Evolutionary conservation across 768 basidiomycete genomes (phyloP), one percentile per base, ranked within the genome.

Genomic region (Antrodiella citrinella): DNA sequence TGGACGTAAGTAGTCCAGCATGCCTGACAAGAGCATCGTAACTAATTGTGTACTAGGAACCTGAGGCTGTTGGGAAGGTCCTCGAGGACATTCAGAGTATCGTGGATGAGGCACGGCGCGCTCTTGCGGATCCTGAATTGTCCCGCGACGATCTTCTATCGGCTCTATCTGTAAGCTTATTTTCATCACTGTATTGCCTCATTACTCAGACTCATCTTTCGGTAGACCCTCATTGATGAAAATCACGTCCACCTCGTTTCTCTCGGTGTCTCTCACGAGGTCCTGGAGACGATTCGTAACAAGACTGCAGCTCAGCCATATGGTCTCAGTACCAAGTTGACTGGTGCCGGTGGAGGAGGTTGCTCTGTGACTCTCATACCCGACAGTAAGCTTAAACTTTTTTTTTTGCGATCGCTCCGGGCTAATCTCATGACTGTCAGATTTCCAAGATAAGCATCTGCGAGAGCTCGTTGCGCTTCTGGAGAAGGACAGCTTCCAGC

Each of bases 261-360:
- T 24, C 78, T 99, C 23, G 91, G 85, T 11, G 96, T 98, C 25
- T 96, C 94, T 2, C 96, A 99, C 65, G 81, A 91, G 10, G 69
- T 84, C 1, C 69, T 99, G 51, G 96, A 99, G 66, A 69, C 73
- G 19, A 92, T 97, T 57, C 79, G 82, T 49, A 67, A 73, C n/a
- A 82, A 76, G 56, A 90, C 92, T 0, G 66, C 70, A 9, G 72
- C 75, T 9, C 61, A 70, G 54, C 84, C 83, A 5, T 87, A 84
- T 68, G 68, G 70, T 9, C 72, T 98, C 44, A 82, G 81, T 59
- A 93, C 92, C n/a, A 96, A 97, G 71, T 69, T 99, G 50, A 99
- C 96, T 4, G 96, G 96, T 39, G 95, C 96, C 5, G 96, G 96
- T 24, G 96, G 96, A 38, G 96, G 96, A 21, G 96, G 96, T n/a